A percentile compares a stretch with the other conserved stretches of the same genome.
Conservation (phyloP, 2,329 filamentous ascomycete species). For the Colletotrichum plurivorum region DNA sequence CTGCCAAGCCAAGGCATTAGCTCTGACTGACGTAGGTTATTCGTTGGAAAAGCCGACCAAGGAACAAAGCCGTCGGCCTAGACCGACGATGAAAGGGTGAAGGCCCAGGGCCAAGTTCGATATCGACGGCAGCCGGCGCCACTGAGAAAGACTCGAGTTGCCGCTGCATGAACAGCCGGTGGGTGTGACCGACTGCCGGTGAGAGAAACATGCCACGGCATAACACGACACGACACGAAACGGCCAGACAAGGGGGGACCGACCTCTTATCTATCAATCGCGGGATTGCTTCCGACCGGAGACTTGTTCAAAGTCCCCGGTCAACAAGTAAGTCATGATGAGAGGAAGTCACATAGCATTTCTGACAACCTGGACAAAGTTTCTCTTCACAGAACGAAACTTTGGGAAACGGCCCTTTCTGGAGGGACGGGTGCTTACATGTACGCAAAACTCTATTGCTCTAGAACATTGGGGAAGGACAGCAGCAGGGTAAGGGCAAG, state of each 20-base stretch:
- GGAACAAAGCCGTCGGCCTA: no score
- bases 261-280: slow-evolving; percentile 6
- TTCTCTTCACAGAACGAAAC: background rate
- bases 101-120: background rate
- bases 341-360: no score
- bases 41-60: slow-evolving; percentile 5
- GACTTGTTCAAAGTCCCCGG: slow-evolving; percentile 9
- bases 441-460: background rate
- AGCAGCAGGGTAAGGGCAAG: background rate
- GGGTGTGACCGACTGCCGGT: slow-evolving; percentile 15
- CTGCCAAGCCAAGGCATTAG: slow-evolving; percentile 1
- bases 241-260: no score
- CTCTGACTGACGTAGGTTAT: slow-evolving; percentile 2
- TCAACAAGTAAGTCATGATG: background rate
- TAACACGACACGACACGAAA: background rate
- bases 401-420: background rate
- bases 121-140: slow-evolving; percentile 26
- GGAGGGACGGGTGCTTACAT: background rate
- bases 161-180: background rate
- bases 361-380: no score
- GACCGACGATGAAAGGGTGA: background rate
- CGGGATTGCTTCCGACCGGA: background rate
- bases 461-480: no score
- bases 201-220: background rate
- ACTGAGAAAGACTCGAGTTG: background rate